Evolutionary conservation across 1,284 basidiomycete species (phyloP).

Genomic region (Bothia castanella): DNA sequence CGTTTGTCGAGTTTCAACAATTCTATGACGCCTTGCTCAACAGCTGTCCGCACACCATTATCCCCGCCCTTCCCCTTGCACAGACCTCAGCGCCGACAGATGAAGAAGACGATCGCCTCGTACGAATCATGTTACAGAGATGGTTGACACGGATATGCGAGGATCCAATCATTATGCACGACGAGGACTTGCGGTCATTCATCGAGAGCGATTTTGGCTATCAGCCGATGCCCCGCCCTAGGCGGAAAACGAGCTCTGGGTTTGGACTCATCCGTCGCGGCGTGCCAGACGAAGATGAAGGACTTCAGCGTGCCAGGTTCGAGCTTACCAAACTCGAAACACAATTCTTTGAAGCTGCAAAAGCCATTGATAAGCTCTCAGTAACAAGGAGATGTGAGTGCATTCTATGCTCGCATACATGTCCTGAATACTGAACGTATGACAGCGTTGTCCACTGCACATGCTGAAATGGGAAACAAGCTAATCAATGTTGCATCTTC

Average conservation of each 20-base stretch:
- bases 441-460: slow-evolving; percentile 68
- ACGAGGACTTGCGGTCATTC: slow-evolving; percentile 89
- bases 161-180: slow-evolving; percentile 78
- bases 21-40: slow-evolving; percentile 84
- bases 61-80: slow-evolving; percentile 85
- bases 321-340: slow-evolving; percentile 87
- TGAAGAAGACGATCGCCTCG: slow-evolving; percentile 92
- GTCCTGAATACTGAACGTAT: neutral
- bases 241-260: slow-evolving; percentile 62
- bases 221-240: slow-evolving; percentile 73
- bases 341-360: slow-evolving; percentile 85
- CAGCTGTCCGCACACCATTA: slow-evolving; percentile 86
- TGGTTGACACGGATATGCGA: slow-evolving; percentile 90
- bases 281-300: slow-evolving; percentile 81
- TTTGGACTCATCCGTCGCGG: slow-evolving; percentile 67
- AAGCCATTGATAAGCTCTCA: slow-evolving; percentile 80
- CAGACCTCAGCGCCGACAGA: slow-evolving; percentile 93
- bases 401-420: neutral
- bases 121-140: slow-evolving; percentile 87
- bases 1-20: slow-evolving; percentile 87
- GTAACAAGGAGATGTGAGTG: slow-evolving; percentile 70
- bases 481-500: slow-evolving; percentile 83
- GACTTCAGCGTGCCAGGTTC: slow-evolving; percentile 81
- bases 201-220: slow-evolving; percentile 95
- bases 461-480: slow-evolving; percentile 86